A percentile compares a stretch with the other conserved stretches of the same genome.
Evolutionary conservation across 768 basidiomycete genomes (phyloP).

Genomic region (Sistotremastrum niveocremeum): DNA sequence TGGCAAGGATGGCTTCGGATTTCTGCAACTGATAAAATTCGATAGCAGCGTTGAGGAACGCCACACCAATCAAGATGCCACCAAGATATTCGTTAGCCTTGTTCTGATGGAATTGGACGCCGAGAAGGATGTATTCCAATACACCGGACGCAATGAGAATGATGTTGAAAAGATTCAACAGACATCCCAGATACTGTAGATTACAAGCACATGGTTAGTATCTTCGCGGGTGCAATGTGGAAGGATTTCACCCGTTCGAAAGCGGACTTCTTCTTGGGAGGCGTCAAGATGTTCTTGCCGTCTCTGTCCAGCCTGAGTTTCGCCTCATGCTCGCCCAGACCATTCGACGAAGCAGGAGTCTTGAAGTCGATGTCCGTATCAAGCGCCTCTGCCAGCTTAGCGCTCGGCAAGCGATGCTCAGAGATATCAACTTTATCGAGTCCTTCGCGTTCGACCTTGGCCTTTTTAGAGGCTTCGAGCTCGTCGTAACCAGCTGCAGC

Average conservation of each 20-base stretch:
- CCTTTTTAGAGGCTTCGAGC: slow-evolving; percentile 22
- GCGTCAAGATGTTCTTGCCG: slow-evolving; percentile 51
- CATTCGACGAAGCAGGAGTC: slow-evolving; percentile 35
- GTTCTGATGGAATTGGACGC: slow-evolving; percentile 47
- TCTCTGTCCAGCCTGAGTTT: slow-evolving; percentile 38
- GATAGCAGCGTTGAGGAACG: slow-evolving; percentile 56
- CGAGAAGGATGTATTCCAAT: slow-evolving; percentile 51
- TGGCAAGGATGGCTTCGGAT: slow-evolving; percentile 58
- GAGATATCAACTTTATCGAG: slow-evolving; percentile 39
- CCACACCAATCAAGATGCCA: slow-evolving; percentile 52
- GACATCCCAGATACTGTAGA: slow-evolving; percentile 46
- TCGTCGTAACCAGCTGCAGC: slow-evolving; percentile 60
- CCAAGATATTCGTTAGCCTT: slow-evolving; percentile 58
- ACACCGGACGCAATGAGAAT: slow-evolving; percentile 52
- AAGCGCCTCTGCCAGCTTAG: slow-evolving; percentile 26
- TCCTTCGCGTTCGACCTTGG: slow-evolving; percentile 15
- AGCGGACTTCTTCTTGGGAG: slow-evolving; percentile 53
- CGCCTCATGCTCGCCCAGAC: slow-evolving; percentile 40
- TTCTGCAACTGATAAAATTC: slow-evolving; percentile 63
- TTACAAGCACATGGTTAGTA: slow-evolving; percentile 6
- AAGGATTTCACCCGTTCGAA: slow-evolving; percentile 37
- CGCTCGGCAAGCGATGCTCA: slow-evolving; percentile 38
- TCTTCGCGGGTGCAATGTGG: neutral
- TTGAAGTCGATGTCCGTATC: slow-evolving; percentile 38
- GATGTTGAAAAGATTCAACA: slow-evolving; percentile 51